A percentile compares a stretch with the other conserved stretches of the same genome.
Evolutionary conservation across 2,329 filamentous ascomycete species (phyloP).

Genomic region (Colletotrichum tanaceti): DNA sequence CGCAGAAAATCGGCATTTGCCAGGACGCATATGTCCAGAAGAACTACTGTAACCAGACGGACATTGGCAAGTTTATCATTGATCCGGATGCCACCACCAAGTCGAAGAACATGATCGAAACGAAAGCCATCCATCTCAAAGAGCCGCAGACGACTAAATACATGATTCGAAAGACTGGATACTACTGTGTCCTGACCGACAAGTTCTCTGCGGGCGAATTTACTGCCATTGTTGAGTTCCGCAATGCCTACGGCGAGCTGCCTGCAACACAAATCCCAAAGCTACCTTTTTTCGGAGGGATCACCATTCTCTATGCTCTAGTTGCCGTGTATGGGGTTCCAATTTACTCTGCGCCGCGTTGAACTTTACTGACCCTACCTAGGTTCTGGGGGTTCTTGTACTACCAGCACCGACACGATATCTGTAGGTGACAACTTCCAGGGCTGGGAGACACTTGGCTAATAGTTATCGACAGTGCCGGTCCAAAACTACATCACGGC

Average conservation of each 20-base stretch:
- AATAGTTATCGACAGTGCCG: slow-evolving; percentile 71
- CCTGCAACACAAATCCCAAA: slow-evolving; percentile 96
- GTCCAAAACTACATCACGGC: slow-evolving; percentile 99
- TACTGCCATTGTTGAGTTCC: slow-evolving; percentile 85
- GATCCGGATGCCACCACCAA: slow-evolving; percentile 78
- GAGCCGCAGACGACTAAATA: slow-evolving; percentile 81
- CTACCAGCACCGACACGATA: slow-evolving; percentile 92
- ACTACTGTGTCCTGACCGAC: slow-evolving; percentile 91
- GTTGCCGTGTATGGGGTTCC: slow-evolving; percentile 70
- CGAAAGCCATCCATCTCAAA: slow-evolving; percentile 84
- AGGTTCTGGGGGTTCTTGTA: slow-evolving; percentile 96
- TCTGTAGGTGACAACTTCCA: slow-evolving; percentile 30
- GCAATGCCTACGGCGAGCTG: slow-evolving; percentile 96
- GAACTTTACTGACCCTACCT: slow-evolving; percentile 42
- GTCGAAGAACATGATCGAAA: slow-evolving; percentile 79
- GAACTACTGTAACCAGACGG: slow-evolving; percentile 78
- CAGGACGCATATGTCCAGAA: slow-evolving; percentile 75
- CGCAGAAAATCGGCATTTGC: slow-evolving; percentile 71
- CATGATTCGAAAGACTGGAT: slow-evolving; percentile 87
- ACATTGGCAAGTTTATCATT: slow-evolving; percentile 87
- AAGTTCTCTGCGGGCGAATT: slow-evolving; percentile 77
- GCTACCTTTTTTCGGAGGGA: slow-evolving; percentile 93
- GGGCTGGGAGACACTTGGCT: neutral
- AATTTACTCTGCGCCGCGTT: slow-evolving; percentile 37
- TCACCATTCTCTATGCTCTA: slow-evolving; percentile 93